Conservation (phyloP, 1,284 basidiomycete genomes). For the Omphalotus olearius region DNA sequence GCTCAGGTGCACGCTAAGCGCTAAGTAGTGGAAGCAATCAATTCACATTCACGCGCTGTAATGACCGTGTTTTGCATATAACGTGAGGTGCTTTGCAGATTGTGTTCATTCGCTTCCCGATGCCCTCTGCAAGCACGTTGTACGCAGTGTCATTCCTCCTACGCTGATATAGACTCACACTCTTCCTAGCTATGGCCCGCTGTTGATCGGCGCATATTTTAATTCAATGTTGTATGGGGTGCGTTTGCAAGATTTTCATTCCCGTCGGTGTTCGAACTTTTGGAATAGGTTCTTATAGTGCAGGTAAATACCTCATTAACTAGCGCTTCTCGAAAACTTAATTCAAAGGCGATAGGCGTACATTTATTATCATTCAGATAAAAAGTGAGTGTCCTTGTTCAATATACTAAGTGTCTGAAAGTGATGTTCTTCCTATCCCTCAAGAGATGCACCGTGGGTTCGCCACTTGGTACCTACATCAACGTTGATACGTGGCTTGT, state of each 20-base stretch:
- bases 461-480: background rate
- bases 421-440: background rate
- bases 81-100: too few relatives aligned
- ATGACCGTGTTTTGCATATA: too few relatives aligned
- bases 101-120: too few relatives aligned
- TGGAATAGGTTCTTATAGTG: constrained; percentile 1
- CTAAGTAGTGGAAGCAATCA: too few relatives aligned
- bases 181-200: constrained; percentile 15
- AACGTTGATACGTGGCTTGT: background rate
- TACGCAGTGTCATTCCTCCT: too few relatives aligned
- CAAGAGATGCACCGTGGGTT: background rate
- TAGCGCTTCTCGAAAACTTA: background rate
- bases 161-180: too few relatives aligned
- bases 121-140: too few relatives aligned
- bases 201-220: constrained; percentile 18
- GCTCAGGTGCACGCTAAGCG: too few relatives aligned
- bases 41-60: too few relatives aligned
- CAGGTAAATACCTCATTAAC: background rate
- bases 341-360: background rate
- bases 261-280: too few relatives aligned
- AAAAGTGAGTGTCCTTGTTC: background rate
- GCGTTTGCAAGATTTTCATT: too few relatives aligned
- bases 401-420: background rate
- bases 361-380: background rate
- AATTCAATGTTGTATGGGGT: constrained; percentile 18